Conservation (phyloP, 1,284 basidiomycete genomes). For the Pyrrhoderma noxium region DNA sequence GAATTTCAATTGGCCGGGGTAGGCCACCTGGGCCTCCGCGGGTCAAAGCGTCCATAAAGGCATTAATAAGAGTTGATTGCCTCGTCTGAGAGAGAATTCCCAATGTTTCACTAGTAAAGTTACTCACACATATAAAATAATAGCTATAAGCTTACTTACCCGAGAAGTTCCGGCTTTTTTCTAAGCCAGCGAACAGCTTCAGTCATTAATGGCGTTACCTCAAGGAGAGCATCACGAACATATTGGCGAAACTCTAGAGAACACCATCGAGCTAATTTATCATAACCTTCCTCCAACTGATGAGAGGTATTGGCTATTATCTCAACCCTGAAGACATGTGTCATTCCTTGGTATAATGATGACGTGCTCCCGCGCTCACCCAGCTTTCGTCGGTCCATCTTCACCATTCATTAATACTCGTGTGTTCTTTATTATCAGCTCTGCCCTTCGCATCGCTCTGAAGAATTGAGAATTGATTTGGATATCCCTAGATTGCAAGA, state of each 20-base stretch:
- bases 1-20: constrained; percentile 91
- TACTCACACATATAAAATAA: constrained; percentile 3
- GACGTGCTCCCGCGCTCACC: constrained; percentile 43
- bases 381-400: constrained; percentile 70
- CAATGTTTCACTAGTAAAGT: constrained; percentile 66
- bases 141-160: constrained; percentile 38
- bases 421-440: constrained; percentile 79
- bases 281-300: constrained; percentile 83
- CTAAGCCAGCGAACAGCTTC: constrained; percentile 72
- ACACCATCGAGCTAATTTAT: constrained; percentile 84
- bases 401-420: constrained; percentile 85
- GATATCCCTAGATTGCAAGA: constrained; percentile 73
- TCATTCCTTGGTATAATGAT: background rate
- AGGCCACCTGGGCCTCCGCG: constrained; percentile 83
- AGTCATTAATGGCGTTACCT: constrained; percentile 65
- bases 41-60: constrained; percentile 85
- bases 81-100: constrained; percentile 74
- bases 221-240: constrained; percentile 70
- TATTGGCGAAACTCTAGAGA: constrained; percentile 82
- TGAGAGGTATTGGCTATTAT: constrained; percentile 80
- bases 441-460: constrained; percentile 80
- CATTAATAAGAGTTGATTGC: constrained; percentile 68
- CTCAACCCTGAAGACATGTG: constrained; percentile 52
- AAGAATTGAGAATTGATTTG: constrained; percentile 73
- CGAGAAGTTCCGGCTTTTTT: constrained; percentile 70